These are phyloP conservation scores for Hypoxylon subgilvum DNA, from an alignment of 495 filamentous ascomycete genomes.

Conservation along the genomic window DNA sequence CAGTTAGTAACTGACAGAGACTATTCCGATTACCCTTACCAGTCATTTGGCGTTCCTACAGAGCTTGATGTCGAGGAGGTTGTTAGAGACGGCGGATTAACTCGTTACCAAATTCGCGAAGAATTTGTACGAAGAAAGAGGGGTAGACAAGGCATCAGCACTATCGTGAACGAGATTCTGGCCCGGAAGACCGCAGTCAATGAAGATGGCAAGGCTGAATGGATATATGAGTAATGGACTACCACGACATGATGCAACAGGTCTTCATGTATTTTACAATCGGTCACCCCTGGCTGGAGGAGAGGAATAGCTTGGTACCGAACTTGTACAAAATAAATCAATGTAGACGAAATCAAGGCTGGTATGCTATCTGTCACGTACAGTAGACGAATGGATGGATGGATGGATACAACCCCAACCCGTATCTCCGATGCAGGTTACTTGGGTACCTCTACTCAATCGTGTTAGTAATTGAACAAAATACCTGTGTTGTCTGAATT, in stretches of 20 bases:
- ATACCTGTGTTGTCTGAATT: not conserved
- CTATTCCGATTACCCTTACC: conserved; percentile 74
- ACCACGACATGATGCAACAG: conserved; percentile 11
- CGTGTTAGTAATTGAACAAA: no score
- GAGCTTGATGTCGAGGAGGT: conserved; percentile 70
- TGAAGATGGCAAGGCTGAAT: conserved; percentile 44
- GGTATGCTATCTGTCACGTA: no score
- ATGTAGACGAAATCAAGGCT: not conserved
- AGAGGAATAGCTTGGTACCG: not conserved
- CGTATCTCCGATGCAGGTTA: no score
- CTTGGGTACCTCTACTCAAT: no score
- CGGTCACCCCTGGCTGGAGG: not conserved
- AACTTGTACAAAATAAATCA: conserved; percentile 4
- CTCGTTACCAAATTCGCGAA: conserved; percentile 51
- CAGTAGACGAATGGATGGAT: no score
- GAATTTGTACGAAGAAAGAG: conserved; percentile 52
- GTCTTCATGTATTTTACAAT: conserved; percentile 26
- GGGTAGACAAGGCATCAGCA: conserved; percentile 62
- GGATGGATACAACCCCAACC: no score
- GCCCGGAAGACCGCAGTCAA: conserved; percentile 52
- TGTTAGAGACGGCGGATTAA: conserved; percentile 50
- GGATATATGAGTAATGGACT: conserved; percentile 37
- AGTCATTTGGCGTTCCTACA: conserved; percentile 68
- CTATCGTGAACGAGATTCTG: conserved; percentile 65
- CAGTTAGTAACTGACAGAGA: conserved; percentile 54